phyloP scores from a whole-genome alignment of 2,329 filamentous ascomycete genomes.

The Ceratocystis cacaofunesta region DNA sequence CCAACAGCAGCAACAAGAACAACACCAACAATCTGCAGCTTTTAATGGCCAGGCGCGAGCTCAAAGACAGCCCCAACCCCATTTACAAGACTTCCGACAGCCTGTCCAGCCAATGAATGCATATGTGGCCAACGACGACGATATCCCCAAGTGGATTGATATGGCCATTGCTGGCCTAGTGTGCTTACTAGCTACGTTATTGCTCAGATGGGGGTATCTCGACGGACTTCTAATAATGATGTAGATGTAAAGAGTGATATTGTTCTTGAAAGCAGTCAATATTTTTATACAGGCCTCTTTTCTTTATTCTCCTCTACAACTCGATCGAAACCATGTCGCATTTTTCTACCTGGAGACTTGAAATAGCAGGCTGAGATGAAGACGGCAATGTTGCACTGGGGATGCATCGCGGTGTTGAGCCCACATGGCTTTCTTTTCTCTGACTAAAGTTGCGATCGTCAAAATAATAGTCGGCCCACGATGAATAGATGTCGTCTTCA shows the following conservation, averaged over 20 bases:
- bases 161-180: slow-evolving; percentile 61
- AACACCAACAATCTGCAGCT: not conserved
- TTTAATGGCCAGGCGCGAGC: not conserved
- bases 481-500: slow-evolving; percentile 19
- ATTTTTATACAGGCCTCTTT: not conserved
- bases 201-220: slow-evolving; percentile 33
- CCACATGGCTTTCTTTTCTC: not conserved
- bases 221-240: slow-evolving; percentile 3
- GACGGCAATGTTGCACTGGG: not conserved
- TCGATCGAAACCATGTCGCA: not conserved
- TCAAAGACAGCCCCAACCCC: not conserved
- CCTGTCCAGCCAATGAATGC: slow-evolving; percentile 11
- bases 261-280: not conserved
- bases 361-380: not conserved
- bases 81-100: not conserved
- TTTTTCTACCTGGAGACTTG: not conserved
- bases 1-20: not conserved
- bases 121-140: slow-evolving; percentile 26
- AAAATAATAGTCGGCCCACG: slow-evolving; percentile 25
- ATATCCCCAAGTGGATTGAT: slow-evolving; percentile 62
- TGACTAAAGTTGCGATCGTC: slow-evolving; percentile 19
- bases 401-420: not conserved
- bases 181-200: slow-evolving; percentile 53
- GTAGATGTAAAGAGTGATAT: not conserved
- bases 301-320: not conserved